These are phyloP conservation scores for Odonthalia washingtoniensis DNA, from an alignment of 31 red algal species.

Conservation along the genomic window DNA sequence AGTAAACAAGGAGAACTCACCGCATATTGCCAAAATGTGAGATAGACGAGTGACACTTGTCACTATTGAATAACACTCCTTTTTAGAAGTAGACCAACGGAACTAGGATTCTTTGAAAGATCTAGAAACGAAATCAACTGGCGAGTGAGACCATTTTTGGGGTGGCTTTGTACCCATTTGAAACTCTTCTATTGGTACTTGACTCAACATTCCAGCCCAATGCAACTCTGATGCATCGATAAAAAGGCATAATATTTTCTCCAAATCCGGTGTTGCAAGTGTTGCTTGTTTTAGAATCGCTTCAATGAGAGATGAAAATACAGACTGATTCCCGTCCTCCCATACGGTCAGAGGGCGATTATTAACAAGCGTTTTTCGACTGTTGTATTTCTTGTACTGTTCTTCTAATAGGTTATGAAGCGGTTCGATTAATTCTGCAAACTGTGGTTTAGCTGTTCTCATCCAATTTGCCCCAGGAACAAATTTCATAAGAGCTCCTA, in stretches of 20 bases:
- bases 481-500: slow-evolving; percentile 30
- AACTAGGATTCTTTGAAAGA: slow-evolving; percentile 13
- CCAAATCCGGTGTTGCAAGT: slow-evolving; percentile 5
- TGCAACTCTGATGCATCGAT: slow-evolving; percentile 15
- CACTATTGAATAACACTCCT: slow-evolving; percentile 45
- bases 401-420: slow-evolving; percentile 21
- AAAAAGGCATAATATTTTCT: slow-evolving; percentile 54
- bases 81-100: slow-evolving; percentile 46
- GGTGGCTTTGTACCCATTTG: background rate
- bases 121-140: slow-evolving; percentile 39
- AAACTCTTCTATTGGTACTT: slow-evolving; percentile 17
- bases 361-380: slow-evolving; percentile 28
- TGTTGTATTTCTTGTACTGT: background rate
- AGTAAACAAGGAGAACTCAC: slow-evolving; percentile 50
- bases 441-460: slow-evolving; percentile 45
- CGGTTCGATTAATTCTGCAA: slow-evolving; percentile 24
- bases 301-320: slow-evolving; percentile 23
- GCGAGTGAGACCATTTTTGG: slow-evolving; percentile 42
- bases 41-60: slow-evolving; percentile 39
- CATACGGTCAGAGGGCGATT: slow-evolving; percentile 47
- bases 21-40: slow-evolving; percentile 42
- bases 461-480: slow-evolving; percentile 62
- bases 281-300: slow-evolving; percentile 32
- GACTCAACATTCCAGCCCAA: slow-evolving; percentile 47
- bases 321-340: background rate